Evolutionary conservation across 257 asterid genomes (phyloP), one percentile per base, ranked within the genome.

Genomic region (Salvia miltiorrhiza): DNA sequence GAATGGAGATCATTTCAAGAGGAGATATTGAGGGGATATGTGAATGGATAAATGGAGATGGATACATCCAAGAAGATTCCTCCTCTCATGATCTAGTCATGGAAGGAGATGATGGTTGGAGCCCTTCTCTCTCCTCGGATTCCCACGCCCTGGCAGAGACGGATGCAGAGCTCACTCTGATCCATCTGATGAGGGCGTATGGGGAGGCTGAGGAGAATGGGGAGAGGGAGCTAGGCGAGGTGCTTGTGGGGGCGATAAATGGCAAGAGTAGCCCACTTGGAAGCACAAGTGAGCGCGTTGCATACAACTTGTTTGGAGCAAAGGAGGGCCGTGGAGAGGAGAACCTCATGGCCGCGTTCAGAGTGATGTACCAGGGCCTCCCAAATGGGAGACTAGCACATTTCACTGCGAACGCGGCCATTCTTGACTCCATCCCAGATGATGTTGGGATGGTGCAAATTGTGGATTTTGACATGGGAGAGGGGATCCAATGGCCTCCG

Each of bases 401-500:
- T 60, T 79, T 86, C 45, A 62, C 81, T 1, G 90, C 92, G 7
- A 88, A 80, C 59, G 67, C 80, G 1, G 84, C 85, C 1, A 82
- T 88, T 35, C 79, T 88, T 10, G 88, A 82, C 56, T 78, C 90
- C 14, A 37, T 84, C 55, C 86, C 90, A 0, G 54, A 55, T 17
- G 83, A 76, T 35, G 75, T 40, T 3, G 54, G 14, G 7, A 11
- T 19, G 6, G 11, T 86, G 19, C 83, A 48, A 6, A 56, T 86
- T 2, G 76, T 82, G 30, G 95, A 88, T 44, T 88, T 84, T 9
- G 88, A 86, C 23, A 55, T 77, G 8, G 88, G 87, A 9, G 88
- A 86, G 20, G 92, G 90, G 17, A 66, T 82, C 11, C 95, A 88
- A n/a, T 88, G 90, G 92, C 82, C 90, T 17, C 71, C 87, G 0